Conservation (phyloP, 148 eudicot genomes). For the Rheum nobile region DNA sequence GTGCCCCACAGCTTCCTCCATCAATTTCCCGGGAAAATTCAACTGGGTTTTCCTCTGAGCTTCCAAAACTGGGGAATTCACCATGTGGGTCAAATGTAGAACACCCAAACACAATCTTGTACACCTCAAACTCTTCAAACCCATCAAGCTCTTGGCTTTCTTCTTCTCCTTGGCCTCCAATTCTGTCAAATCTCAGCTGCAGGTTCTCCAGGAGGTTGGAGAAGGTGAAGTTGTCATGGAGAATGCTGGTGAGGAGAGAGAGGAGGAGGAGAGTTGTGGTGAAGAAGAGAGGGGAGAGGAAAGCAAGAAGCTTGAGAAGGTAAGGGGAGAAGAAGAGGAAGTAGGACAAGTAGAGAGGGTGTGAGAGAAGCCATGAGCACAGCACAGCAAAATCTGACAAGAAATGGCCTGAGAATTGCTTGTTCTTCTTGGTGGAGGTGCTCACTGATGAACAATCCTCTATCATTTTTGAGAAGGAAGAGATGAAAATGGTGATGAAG, state of each 20-base stretch:
- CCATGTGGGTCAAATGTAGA: slow-evolving; percentile 16
- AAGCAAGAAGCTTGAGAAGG: slow-evolving; percentile 53
- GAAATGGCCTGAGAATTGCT: slow-evolving; percentile 14
- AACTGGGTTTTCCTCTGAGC: background rate
- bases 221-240: slow-evolving; percentile 7
- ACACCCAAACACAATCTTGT: slow-evolving; percentile 45
- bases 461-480: slow-evolving; percentile 25
- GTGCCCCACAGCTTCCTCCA: background rate
- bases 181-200: background rate
- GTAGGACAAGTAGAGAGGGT: slow-evolving; percentile 64
- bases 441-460: slow-evolving; percentile 26
- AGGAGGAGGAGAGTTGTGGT: slow-evolving; percentile 43
- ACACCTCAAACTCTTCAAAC: slow-evolving; percentile 51
- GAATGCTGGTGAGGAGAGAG: slow-evolving; percentile 21
- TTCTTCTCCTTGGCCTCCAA: slow-evolving; percentile 12
- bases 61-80: background rate
- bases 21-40: background rate
- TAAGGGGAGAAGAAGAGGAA: slow-evolving; percentile 78
- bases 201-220: background rate
- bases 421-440: slow-evolving; percentile 10
- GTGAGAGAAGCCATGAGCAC: slow-evolving; percentile 29
- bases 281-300: slow-evolving; percentile 67
- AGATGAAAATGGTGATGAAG: slow-evolving; percentile 9
- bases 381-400: slow-evolving; percentile 24
- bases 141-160: slow-evolving; percentile 7